These are phyloP conservation scores for Hanseniaspora nectarophila DNA, from an alignment of 805 yeast genomes.

Conservation along the genomic window DNA sequence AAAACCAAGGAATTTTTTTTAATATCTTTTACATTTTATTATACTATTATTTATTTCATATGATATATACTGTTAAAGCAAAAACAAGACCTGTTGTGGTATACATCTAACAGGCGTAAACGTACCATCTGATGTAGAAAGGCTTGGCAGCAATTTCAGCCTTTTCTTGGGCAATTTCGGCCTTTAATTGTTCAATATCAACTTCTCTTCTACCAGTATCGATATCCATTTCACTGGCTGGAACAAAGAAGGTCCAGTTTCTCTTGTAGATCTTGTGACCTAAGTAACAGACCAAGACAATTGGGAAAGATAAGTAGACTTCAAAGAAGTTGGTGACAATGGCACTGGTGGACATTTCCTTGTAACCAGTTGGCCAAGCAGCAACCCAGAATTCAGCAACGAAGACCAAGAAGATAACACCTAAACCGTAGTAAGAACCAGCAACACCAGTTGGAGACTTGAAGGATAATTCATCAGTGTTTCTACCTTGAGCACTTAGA, in stretches of 20 bases:
- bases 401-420: conserved; percentile 47
- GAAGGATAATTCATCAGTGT: conserved; percentile 54
- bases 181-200: conserved; percentile 41
- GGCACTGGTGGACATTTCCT: conserved; percentile 36
- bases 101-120: conserved; percentile 30
- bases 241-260: conserved; percentile 33
- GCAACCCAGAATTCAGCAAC: conserved; percentile 78
- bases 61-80: too few species aligned
- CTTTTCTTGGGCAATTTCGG: conserved; percentile 43
- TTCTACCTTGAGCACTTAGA: conserved; percentile 52
- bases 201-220: conserved; percentile 51
- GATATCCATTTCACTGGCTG: conserved; percentile 43
- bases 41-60: background rate
- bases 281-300: conserved; percentile 46
- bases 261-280: conserved; percentile 47
- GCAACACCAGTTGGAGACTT: conserved; percentile 53
- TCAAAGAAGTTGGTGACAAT: conserved; percentile 50
- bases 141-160: conserved; percentile 35
- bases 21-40: background rate
- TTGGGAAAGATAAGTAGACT: conserved; percentile 53
- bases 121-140: conserved; percentile 36
- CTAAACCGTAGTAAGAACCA: conserved; percentile 55
- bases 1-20: too few species aligned
- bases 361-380: conserved; percentile 49
- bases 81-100: too few species aligned